Evolutionary conservation across 306 rosid species (phyloP).

Genomic region (Sicyos edulis): DNA sequence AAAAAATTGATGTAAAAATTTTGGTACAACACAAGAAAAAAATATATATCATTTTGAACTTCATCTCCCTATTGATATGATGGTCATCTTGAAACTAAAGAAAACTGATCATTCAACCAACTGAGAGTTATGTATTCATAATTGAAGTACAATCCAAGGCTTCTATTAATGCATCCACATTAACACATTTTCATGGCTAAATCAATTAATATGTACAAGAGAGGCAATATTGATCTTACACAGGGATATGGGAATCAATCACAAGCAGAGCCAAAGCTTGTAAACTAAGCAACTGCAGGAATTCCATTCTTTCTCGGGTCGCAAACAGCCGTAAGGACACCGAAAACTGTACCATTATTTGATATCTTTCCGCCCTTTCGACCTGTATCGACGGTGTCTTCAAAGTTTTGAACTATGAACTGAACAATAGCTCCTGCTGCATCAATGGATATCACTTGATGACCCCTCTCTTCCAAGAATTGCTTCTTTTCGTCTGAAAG

Average conservation of each 20-base stretch:
- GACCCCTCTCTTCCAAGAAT: slow-evolving; percentile 64
- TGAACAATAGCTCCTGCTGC: slow-evolving; percentile 53
- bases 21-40: no score
- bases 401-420: slow-evolving; percentile 51
- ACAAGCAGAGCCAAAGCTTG: neutral
- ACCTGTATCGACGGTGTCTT: slow-evolving; percentile 28
- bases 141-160: neutral
- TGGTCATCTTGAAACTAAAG: neutral
- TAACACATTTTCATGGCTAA: neutral
- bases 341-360: slow-evolving; percentile 28
- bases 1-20: no score
- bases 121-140: neutral
- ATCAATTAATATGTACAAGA: neutral
- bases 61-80: neutral
- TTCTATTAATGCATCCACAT: neutral
- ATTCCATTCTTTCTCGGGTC: slow-evolving; percentile 81
- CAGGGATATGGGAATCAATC: neutral
- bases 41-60: neutral
- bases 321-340: slow-evolving; percentile 68
- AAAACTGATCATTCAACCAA: neutral
- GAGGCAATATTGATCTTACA: neutral
- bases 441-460: slow-evolving; percentile 30
- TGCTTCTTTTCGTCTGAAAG: slow-evolving; percentile 39
- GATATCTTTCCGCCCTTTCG: slow-evolving; percentile 30
- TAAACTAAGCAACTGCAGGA: slow-evolving; percentile 50